These are phyloP conservation scores for Naganishia randhawae DNA, from an alignment of 768 basidiomycete species.

Conservation along the genomic window DNA sequence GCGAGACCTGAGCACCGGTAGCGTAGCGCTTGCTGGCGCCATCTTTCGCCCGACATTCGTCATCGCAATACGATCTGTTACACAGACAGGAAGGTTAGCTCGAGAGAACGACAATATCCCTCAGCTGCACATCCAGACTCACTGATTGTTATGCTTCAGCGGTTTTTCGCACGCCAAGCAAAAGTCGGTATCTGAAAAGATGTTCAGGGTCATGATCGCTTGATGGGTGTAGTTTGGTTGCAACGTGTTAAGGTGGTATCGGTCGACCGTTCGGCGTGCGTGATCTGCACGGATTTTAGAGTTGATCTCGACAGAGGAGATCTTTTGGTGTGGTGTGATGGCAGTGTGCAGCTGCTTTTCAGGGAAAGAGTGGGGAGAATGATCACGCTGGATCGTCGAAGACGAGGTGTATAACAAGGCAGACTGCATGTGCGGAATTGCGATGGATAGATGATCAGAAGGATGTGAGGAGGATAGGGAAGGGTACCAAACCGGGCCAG, in stretches of 20 bases:
- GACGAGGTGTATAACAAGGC: neutral
- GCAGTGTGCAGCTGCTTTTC: neutral
- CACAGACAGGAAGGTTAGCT: neutral
- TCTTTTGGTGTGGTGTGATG: neutral
- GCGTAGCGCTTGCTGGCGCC: conserved; percentile 6
- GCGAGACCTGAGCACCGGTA: conserved; percentile 20
- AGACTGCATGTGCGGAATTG: neutral
- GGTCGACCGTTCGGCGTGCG: conserved; percentile 10
- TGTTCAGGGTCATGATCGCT: conserved; percentile 27
- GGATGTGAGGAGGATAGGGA: neutral
- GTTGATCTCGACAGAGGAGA: conserved; percentile 9
- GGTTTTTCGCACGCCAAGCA: conserved; percentile 33
- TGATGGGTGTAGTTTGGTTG: conserved; percentile 2
- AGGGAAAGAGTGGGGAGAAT: neutral
- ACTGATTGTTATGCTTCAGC: conserved; percentile 28
- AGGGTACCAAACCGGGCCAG: neutral
- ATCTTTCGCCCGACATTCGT: conserved; percentile 28
- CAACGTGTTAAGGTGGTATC: conserved; percentile 8
- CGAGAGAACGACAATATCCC: neutral
- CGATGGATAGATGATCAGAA: no score
- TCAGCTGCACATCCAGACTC: neutral
- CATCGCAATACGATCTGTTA: conserved; percentile 29
- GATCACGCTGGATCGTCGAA: neutral
- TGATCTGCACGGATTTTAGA: conserved; percentile 3
- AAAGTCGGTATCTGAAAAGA: conserved; percentile 27